Evolutionary conservation across 2,329 filamentous ascomycete species (phyloP).

Genomic region (Akanthomyces dipterigenus): DNA sequence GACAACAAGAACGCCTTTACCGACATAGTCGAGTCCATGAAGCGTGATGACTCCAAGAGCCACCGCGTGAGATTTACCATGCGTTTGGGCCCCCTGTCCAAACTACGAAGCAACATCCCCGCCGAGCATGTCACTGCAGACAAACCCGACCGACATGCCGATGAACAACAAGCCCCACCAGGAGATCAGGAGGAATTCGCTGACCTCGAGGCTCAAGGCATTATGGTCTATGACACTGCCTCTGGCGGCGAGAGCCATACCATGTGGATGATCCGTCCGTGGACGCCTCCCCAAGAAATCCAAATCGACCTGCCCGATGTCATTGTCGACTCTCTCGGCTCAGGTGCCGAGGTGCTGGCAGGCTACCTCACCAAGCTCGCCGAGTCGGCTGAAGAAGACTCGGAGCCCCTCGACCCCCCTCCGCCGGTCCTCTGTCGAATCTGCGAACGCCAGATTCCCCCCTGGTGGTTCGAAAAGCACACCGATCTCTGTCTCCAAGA

Average conservation of each 20-base stretch:
- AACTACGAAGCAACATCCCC: conserved; percentile 45
- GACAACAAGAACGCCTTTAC: conserved; percentile 76
- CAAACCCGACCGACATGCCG: conserved; percentile 31
- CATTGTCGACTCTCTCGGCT: conserved; percentile 87
- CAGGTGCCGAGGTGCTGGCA: conserved; percentile 89
- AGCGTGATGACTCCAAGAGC: conserved; percentile 86
- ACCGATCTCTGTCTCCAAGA: conserved; percentile 94
- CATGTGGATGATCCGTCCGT: conserved; percentile 99
- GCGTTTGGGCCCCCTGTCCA: conserved; percentile 61
- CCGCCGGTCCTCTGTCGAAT: conserved; percentile 92
- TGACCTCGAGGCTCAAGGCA: conserved; percentile 90
- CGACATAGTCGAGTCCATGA: conserved; percentile 80
- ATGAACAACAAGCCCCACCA: conserved; percentile 20
- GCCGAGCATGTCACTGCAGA: conserved; percentile 32
- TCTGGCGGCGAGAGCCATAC: conserved; percentile 87
- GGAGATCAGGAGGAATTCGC: conserved; percentile 38
- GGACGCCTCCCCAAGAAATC: conserved; percentile 80
- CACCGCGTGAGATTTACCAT: conserved; percentile 80
- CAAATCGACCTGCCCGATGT: conserved; percentile 88
- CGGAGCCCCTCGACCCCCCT: conserved; percentile 70
- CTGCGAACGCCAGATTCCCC: conserved; percentile 92
- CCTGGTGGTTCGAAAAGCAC: conserved; percentile 99
- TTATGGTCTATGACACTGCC: conserved; percentile 91
- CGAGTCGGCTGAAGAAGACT: conserved; percentile 71
- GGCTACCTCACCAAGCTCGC: conserved; percentile 87